A percentile compares a stretch with the other conserved stretches of the same genome.
phyloP scores from a whole-genome alignment of 2,329 filamentous ascomycete species.

The Paramyrothecium roridum region DNA sequence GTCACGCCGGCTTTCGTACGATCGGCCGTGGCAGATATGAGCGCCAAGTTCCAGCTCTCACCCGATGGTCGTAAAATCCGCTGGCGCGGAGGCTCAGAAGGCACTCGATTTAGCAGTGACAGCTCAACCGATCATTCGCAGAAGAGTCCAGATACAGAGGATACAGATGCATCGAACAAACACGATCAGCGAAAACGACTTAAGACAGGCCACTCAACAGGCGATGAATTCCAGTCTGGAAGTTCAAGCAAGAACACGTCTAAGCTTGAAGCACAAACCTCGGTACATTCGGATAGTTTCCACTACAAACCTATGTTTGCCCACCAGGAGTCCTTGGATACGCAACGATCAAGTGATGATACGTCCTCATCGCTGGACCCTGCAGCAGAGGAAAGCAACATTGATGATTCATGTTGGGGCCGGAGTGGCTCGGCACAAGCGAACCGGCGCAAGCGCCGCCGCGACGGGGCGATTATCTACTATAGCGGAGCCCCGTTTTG shows the following conservation, averaged over 20 bases:
- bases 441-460: slow-evolving; percentile 49
- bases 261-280: slow-evolving; percentile 35
- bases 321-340: slow-evolving; percentile 44
- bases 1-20: slow-evolving; percentile 77
- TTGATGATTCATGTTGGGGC: slow-evolving; percentile 43
- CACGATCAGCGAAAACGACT: slow-evolving; percentile 41
- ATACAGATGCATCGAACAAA: slow-evolving; percentile 40
- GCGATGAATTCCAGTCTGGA: slow-evolving; percentile 28
- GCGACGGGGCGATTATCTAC: slow-evolving; percentile 77
- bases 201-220: slow-evolving; percentile 34
- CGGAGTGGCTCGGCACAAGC: slow-evolving; percentile 42
- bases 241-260: slow-evolving; percentile 33
- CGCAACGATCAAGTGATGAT: slow-evolving; percentile 45
- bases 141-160: slow-evolving; percentile 47
- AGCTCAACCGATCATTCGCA: slow-evolving; percentile 49
- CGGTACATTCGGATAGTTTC: slow-evolving; percentile 44
- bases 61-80: slow-evolving; percentile 74
- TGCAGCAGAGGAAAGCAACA: slow-evolving; percentile 42
- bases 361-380: slow-evolving; percentile 45
- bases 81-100: slow-evolving; percentile 69
- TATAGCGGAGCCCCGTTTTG: slow-evolving; percentile 79
- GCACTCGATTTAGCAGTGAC: slow-evolving; percentile 65
- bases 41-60: slow-evolving; percentile 74
- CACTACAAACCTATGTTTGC: slow-evolving; percentile 64
- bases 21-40: slow-evolving; percentile 66